Percentiles rank a stretch among this genome's conserved stretches.
Conservation (phyloP, 176 grass and related monocot genomes). For the Aegilops tauschii region DNA sequence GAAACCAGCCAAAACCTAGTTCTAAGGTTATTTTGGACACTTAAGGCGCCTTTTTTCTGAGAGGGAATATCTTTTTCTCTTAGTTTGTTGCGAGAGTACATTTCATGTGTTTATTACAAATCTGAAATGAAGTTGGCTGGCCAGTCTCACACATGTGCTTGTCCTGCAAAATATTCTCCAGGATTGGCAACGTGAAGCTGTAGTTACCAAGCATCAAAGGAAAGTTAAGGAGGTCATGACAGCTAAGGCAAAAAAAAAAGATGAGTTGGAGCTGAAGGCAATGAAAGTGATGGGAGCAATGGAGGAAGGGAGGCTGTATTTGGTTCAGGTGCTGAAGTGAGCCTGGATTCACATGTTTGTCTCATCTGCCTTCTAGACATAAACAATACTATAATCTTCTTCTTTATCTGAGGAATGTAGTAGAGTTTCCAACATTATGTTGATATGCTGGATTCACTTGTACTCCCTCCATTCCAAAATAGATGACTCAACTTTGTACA, state of each 20-base stretch:
- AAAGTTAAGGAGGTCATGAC: conserved; percentile 68
- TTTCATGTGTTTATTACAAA: not conserved
- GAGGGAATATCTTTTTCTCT: not conserved
- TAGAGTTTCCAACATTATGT: not conserved
- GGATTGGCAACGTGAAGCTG: conserved; percentile 75
- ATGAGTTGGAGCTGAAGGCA: conserved; percentile 84
- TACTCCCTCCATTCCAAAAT: no score
- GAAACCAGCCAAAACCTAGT: not conserved
- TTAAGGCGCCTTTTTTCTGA: no score
- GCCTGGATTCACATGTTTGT: conserved; percentile 85
- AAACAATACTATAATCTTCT: not conserved
- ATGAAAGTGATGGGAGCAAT: conserved; percentile 93
- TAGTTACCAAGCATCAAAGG: conserved; percentile 76
- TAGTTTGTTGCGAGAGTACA: not conserved
- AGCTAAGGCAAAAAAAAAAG: conserved; percentile 51
- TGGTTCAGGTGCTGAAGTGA: conserved; percentile 83
- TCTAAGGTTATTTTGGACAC: not conserved
- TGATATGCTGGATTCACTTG: not conserved
- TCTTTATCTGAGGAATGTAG: not conserved
- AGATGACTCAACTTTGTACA: no score
- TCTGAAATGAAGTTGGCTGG: conserved; percentile 13
- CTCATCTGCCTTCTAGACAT: conserved; percentile 7
- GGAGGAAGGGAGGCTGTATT: conserved; percentile 78
- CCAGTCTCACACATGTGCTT: conserved; percentile 1
- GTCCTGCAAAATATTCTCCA: conserved; percentile 37